Base-by-base conservation (phyloP, 2,329 filamentous ascomycete genomes). In the Penicillium crustosum region DNA sequence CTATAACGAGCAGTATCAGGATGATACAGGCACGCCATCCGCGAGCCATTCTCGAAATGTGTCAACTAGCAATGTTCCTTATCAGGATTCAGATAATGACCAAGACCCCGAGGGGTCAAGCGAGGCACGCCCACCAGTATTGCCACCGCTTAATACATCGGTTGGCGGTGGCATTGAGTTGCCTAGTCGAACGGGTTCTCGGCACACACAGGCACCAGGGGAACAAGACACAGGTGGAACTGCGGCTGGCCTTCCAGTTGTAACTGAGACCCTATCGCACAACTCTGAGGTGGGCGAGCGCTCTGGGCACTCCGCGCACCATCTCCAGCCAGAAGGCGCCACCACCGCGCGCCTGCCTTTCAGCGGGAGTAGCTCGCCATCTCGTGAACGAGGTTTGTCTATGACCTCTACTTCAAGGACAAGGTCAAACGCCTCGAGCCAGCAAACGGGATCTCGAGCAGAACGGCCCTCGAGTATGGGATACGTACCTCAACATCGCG, bases 1-100 rank as follows among this genome's bases (percentile, higher is more conserved):
- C 57, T 86, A 84, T 41, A 81, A 88, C 57, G 89, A 90, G 51
- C 83, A 86, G 0, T 90, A 85, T 62, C 74, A 73, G n/a, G 83
- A 85, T 61, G 79, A 81, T 19, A 81, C 81, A n/a, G 64, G 66
- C 15, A 61, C 65, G 19, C 64, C 59, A 19, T 58, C 65, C 17
- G 59, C 63, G 10, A 55, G 58, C 21, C 65, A 70, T 54, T 64
- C 59, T 36, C 68, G 66, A n/a, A 62, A 68, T 41, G 58, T 61
- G 13, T 68, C 70, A n/a, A 62, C 67, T 25, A 57, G 60, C 1
- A 58, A 69, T 48, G 55, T 44, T 12, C 61, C 63, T 2, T 73
- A 73, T 44, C 57, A 60, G 33, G 71, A 72, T 49, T 67, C 67
- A 2, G 72, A 73, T 43, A 62, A 61, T 9, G 61, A 66, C 15